Base-by-base conservation (phyloP, 257 asterid genomes). In the Przewalskia tangutica region DNA sequence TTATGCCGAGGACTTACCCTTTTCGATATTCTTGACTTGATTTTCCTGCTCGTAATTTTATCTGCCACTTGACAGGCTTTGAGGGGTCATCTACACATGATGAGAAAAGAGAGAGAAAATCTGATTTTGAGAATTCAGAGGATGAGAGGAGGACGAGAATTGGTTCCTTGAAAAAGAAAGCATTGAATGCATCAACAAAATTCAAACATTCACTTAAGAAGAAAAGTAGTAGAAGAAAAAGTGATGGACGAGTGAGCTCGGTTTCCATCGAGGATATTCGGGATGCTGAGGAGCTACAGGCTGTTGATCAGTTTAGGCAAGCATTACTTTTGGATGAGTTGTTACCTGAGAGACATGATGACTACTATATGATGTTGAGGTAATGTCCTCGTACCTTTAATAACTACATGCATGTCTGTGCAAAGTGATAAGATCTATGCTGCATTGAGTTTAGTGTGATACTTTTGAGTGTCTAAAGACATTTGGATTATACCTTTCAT, bases 361-460 rank as follows among this genome's bases (percentile, higher is more conserved):
- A 93, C 88, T 95, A 95, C 90, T 97, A 93, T 83, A 91, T 92
- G 94, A 92, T 91, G 97, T 84, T 95, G 89, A 95, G 99, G 99
- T 95, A 77, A 51, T 87, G 16, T 84, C 75, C 32, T 34, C 81
- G 77, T 38, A 51, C 70, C 59, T 82, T n/a, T 64, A 66, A 68
- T 44, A 75, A 83, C 81, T 40, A 53, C 80, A 59, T 73, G 13
- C 80, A 27, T 55, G 77, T 67, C 20, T 38, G 44, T 6, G 7
- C 42, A 48, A 20, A 23, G 79, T 73, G 78, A 71, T 71, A 71
- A 20, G 58, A 18, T 71, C n/a, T 18, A 44, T 71, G 58, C 58
- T 46, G 58, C 78, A 44, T 71, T 71, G n/a, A 18, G 40, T 71
- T 53, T 20, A 44, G 18, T 71, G 38, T 44, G 78, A 18, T 10